Conservation (phyloP, 768 basidiomycete species). For the Russula sp. region DNA sequence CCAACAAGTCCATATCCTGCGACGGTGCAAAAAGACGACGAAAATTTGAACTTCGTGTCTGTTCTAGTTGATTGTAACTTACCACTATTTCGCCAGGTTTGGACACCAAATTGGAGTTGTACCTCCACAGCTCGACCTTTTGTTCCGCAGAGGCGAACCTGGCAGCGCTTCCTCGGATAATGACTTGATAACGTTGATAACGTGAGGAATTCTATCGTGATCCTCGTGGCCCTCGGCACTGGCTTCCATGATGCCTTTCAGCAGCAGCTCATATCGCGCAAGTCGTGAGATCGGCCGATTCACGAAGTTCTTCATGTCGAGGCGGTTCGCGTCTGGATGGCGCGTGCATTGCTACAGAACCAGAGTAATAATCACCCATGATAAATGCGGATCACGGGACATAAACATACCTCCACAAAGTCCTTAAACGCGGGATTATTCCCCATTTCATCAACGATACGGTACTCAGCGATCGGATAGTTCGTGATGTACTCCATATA, state of each 20-base stretch:
- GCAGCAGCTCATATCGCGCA: slow-evolving; percentile 81
- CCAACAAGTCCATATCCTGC: slow-evolving; percentile 84
- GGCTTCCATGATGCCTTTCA: slow-evolving; percentile 77
- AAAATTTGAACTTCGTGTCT: background rate
- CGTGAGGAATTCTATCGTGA: slow-evolving; percentile 73
- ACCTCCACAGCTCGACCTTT: slow-evolving; percentile 88
- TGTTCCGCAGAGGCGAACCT: slow-evolving; percentile 78
- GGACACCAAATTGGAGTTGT: slow-evolving; percentile 74
- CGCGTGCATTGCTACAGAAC: slow-evolving; percentile 47
- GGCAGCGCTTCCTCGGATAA: slow-evolving; percentile 86
- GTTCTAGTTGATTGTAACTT: slow-evolving; percentile 31
- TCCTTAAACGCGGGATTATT: slow-evolving; percentile 75
- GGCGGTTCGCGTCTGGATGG: slow-evolving; percentile 72
- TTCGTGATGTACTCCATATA: slow-evolving; percentile 94
- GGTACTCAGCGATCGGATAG: slow-evolving; percentile 86
- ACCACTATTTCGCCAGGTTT: slow-evolving; percentile 73
- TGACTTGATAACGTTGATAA: slow-evolving; percentile 82
- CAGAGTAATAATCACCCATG: background rate
- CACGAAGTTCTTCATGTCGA: slow-evolving; percentile 93
- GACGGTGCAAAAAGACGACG: background rate
- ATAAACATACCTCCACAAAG: slow-evolving; percentile 69
- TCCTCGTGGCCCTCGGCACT: slow-evolving; percentile 77
- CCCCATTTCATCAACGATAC: slow-evolving; percentile 84
- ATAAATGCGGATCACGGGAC: background rate
- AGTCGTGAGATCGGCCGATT: slow-evolving; percentile 88